Base-by-base conservation (phyloP, 2,329 filamentous ascomycete genomes). In the Calonectria henricotiae region DNA sequence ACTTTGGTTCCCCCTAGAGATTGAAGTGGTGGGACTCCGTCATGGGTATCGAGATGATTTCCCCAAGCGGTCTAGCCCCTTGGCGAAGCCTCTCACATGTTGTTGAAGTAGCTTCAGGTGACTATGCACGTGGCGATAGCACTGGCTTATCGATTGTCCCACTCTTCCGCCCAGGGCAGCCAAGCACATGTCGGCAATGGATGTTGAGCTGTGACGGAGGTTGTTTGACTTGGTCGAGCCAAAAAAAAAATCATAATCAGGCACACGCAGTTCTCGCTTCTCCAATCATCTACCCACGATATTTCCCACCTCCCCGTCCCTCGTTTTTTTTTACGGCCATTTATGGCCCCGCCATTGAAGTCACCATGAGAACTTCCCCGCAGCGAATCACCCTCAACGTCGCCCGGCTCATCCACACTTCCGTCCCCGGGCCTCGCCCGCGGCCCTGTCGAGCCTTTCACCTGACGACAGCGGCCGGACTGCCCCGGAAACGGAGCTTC, bases 401-500 rank as follows among this genome's bases (percentile, higher is more conserved):
- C 67, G 68, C 71, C 62, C 75, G 77, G 25, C 80, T 67, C 76
- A 78, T 83, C 51, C 77, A 80, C 68, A 75, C 77, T 71, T 75
- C 72, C 58, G 72, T 79, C 51, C 64, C 73, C 17, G 74, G 73
- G 20, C 75, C 75, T 44, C 74, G 79, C 25, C 78, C 79, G 35
- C 73, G 76, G 35, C 77, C 79, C 11, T 70, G 74, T 55, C 81
- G 83, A 32, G 77, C 78, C 67, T 86, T 89, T 72, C 87, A 89
- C 80, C 80, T 86, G 70, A 86, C 85, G 46, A 79, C 84, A 2
- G 67, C 84, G 1, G 77, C 81, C 9, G 78, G 79, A 60, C 74
- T 85, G n/a, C 88, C 89, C 12, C 87, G 88, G 68, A 89, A 88
- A 73, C 88, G 89, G 70, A 85, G 82, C 77, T 92, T 93, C 81